Evolutionary conservation across 306 rosid genomes (phyloP), one percentile per base, ranked within the genome.

Genomic region (Glycine latifolia): DNA sequence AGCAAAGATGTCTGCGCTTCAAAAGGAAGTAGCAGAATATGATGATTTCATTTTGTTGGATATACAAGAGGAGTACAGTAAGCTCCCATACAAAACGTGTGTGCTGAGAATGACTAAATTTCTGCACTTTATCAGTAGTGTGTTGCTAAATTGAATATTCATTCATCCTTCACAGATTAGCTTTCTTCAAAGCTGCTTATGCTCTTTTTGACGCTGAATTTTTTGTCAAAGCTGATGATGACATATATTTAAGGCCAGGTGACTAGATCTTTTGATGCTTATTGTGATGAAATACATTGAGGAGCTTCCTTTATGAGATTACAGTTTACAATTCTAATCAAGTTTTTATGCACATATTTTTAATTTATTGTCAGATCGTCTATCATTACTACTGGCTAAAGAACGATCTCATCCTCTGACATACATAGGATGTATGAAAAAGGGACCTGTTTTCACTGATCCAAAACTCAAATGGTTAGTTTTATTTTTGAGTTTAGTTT

Each of bases 1-100:
- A 81, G 78, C 61, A 11, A 88, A 96, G 89, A 96, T 94, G 98
- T 56, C 79, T 12, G 91, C 90, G n/a, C 98, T 96, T 46, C 84
- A 69, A 69, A 89, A 68, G 82, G 99, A 96, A 86, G 67, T 92
- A 13, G 94, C 94, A 4, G 81, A 83, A 80, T 91, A 90, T 17
- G 97, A 96, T 50, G 99, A 96, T 79, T 93, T 96, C 85, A 74
- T 96, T 91, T 88, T 82, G 52, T 59, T 96, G 90, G 99, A 96
- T 88, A 89, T 94, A 11, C 91, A 96, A 90, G 99, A 94, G 94
- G 97, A 96, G 97, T 96, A 96, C 85, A 92, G 97, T 89, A 96
- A 90, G 91, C 99, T 96, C 71, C 99, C 99, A 76, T 90, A 96
- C 89, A 96, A 94, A 92, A 96, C 99, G 99, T 94, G 86, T 91